Evolutionary conservation across 1,284 basidiomycete species (phyloP).

Genomic region (Trametes hirsuta): DNA sequence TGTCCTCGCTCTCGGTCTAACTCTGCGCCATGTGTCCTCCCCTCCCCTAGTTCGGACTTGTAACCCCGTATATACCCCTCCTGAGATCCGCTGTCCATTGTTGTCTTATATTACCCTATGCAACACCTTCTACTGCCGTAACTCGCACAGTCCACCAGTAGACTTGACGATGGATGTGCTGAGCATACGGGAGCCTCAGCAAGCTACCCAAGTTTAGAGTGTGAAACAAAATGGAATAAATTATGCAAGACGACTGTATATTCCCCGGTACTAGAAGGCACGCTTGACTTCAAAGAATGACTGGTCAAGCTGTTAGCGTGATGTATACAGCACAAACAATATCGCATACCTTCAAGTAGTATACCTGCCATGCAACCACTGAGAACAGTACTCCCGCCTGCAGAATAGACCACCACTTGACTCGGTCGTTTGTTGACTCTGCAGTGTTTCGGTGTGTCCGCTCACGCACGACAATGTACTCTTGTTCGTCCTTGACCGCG

Average conservation of each 20-base stretch:
- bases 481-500: slow-evolving; percentile 97
- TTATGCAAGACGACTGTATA: slow-evolving; percentile 20
- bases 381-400: slow-evolving; percentile 88
- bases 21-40: neutral
- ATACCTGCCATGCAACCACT: slow-evolving; percentile 96
- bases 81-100: slow-evolving; percentile 7
- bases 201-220: neutral
- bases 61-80: slow-evolving; percentile 26
- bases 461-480: slow-evolving; percentile 97
- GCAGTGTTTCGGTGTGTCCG: slow-evolving; percentile 93
- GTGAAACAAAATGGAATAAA: slow-evolving; percentile 7
- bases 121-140: slow-evolving; percentile 22
- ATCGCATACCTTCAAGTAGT: slow-evolving; percentile 87
- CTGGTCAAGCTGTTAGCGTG: slow-evolving; percentile 37
- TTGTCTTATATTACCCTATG: slow-evolving; percentile 21
- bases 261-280: slow-evolving; percentile 62
- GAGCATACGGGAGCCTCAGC: neutral
- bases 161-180: neutral
- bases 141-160: neutral
- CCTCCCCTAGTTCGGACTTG: slow-evolving; percentile 4
- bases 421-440: slow-evolving; percentile 92
- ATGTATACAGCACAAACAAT: neutral
- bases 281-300: slow-evolving; percentile 96
- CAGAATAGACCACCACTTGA: slow-evolving; percentile 98
- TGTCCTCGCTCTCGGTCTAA: neutral